These are phyloP conservation scores for Rosa rugosa DNA, from an alignment of 306 rosid species.

Conservation along the genomic window DNA sequence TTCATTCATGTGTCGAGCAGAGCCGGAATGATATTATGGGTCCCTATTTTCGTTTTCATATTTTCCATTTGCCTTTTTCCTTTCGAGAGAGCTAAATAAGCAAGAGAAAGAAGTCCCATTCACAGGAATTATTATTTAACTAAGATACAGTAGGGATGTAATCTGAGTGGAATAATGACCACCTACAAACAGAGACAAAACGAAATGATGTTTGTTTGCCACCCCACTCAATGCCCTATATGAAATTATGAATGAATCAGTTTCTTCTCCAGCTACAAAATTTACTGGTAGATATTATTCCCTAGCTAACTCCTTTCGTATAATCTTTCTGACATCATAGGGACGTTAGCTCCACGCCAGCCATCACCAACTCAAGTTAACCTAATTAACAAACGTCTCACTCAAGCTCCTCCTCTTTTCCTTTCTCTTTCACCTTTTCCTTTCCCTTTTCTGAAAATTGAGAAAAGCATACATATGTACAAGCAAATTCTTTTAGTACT, in stretches of 20 bases:
- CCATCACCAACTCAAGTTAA: conserved; percentile 14
- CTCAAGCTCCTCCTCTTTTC: background rate
- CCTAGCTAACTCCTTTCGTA: conserved; percentile 19
- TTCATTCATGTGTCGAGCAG: background rate
- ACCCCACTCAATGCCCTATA: conserved; percentile 34
- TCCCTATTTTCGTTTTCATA: background rate
- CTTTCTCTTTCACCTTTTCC: background rate
- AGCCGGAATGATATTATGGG: background rate
- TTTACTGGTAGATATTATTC: conserved; percentile 24
- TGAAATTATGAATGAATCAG: background rate
- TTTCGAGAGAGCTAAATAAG: background rate
- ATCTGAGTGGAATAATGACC: conserved; percentile 55
- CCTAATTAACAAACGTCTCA: background rate
- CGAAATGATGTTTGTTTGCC: conserved; percentile 90
- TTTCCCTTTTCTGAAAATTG: background rate
- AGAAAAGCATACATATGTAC: background rate
- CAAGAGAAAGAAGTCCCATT: conserved; percentile 7
- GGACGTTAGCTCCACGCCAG: conserved; percentile 60
- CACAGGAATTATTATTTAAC: background rate
- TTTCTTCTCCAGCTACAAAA: conserved; percentile 39
- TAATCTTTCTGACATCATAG: conserved; percentile 49
- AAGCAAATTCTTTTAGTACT: background rate
- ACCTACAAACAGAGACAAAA: conserved; percentile 73
- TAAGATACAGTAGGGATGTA: conserved; percentile 20
- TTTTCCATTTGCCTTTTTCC: background rate